A percentile compares a stretch with the other conserved stretches of the same genome.
Conservation (phyloP, 148 eudicot species). For the Chenopodium berlandieri region DNA sequence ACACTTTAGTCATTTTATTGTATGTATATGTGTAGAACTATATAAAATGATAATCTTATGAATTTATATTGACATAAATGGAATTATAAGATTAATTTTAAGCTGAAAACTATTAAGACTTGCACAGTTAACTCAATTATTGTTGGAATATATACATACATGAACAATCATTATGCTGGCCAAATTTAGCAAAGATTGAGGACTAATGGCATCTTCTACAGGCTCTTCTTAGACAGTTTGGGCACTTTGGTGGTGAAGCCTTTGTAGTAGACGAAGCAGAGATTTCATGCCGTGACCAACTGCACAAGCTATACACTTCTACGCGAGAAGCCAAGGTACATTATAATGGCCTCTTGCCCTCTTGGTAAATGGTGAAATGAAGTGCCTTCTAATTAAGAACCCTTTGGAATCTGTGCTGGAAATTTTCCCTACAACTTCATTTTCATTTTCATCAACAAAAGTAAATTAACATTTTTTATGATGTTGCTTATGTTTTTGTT, state of each 20-base stretch:
- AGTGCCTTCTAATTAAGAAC: conserved; percentile 2
- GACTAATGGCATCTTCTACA: conserved; percentile 19
- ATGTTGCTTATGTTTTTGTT: conserved; percentile 24
- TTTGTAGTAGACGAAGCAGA: conserved; percentile 51
- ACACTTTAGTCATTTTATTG: not conserved
- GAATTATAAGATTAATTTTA: not conserved
- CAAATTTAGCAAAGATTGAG: not conserved
- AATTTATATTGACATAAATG: not conserved
- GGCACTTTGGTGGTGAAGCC: conserved; percentile 58
- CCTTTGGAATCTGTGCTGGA: not conserved
- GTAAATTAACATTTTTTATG: not conserved
- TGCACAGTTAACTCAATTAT: not conserved
- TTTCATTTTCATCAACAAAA: not conserved
- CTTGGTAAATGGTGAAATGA: not conserved
- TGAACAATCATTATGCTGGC: not conserved
- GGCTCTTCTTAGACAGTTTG: conserved; percentile 69
- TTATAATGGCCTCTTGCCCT: not conserved
- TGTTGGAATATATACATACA: not conserved
- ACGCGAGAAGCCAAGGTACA: conserved; percentile 78
- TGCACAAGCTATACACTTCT: conserved; percentile 63
- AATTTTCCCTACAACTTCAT: not conserved
- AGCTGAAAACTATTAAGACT: not conserved
- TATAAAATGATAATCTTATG: not conserved
- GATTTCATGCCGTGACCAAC: conserved; percentile 46
- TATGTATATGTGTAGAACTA: not conserved